A percentile compares a stretch with the other conserved stretches of the same genome.
phyloP scores from a whole-genome alignment of 441 rosid species.

The Capsella rubella region DNA sequence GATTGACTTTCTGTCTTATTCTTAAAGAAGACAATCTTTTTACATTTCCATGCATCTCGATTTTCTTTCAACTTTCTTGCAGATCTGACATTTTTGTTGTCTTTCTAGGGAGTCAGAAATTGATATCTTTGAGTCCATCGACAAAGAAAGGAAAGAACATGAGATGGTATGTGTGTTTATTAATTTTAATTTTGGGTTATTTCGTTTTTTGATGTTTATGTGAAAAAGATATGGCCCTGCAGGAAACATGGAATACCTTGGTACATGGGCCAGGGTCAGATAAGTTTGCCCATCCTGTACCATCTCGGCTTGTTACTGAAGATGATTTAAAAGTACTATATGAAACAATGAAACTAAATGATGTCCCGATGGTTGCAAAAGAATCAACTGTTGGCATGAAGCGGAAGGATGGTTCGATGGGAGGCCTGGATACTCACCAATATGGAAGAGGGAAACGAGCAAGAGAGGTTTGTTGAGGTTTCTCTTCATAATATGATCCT shows the following conservation, averaged over 20 bases:
- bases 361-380: slow-evolving; percentile 60
- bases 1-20: neutral
- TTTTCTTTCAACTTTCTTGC: slow-evolving; percentile 18
- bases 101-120: slow-evolving; percentile 86
- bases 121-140: slow-evolving; percentile 88
- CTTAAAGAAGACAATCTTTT: neutral
- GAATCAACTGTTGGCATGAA: slow-evolving; percentile 61
- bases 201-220: slow-evolving; percentile 23
- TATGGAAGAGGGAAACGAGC: slow-evolving; percentile 98
- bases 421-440: slow-evolving; percentile 70
- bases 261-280: slow-evolving; percentile 53
- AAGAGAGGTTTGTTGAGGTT: slow-evolving; percentile 77
- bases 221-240: slow-evolving; percentile 44
- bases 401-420: slow-evolving; percentile 64
- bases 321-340: slow-evolving; percentile 74
- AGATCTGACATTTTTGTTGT: slow-evolving; percentile 26
- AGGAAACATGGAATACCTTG: slow-evolving; percentile 82
- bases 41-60: slow-evolving; percentile 19
- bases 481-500: slow-evolving; percentile 24
- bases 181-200: slow-evolving; percentile 6
- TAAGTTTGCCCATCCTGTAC: slow-evolving; percentile 56
- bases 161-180: slow-evolving; percentile 65
- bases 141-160: slow-evolving; percentile 70
- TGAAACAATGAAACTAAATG: slow-evolving; percentile 75
- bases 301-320: slow-evolving; percentile 89